These are phyloP conservation scores for Solanum okadae DNA, from an alignment of 257 asterid genomes.

Conservation along the genomic window DNA sequence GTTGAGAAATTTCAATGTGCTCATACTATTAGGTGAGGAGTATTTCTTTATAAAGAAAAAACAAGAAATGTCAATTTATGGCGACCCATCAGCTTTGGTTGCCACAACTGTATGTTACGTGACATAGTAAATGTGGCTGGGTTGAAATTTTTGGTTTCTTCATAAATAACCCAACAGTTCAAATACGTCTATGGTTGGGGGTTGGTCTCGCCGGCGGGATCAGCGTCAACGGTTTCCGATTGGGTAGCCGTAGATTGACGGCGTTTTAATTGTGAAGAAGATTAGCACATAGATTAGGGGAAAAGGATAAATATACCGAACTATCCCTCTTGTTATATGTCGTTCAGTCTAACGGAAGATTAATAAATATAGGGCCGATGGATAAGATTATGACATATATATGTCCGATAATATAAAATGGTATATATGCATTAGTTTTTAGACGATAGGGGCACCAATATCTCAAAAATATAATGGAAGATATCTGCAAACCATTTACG, in stretches of 20 bases:
- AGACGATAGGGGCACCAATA: too few species aligned
- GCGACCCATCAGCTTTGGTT: background rate
- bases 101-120: background rate
- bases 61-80: background rate
- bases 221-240: background rate
- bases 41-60: background rate
- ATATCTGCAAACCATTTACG: too few species aligned
- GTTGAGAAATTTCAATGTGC: conserved; percentile 34
- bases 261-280: background rate
- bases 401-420: too few species aligned
- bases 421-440: too few species aligned
- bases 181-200: background rate
- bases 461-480: too few species aligned
- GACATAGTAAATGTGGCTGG: background rate
- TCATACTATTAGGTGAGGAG: conserved; percentile 37
- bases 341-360: too few species aligned
- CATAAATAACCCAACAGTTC: background rate
- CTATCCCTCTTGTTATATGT: too few species aligned
- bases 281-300: background rate
- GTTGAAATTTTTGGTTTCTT: background rate
- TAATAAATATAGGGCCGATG: too few species aligned
- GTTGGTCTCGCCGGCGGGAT: background rate
- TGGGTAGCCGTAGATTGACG: background rate
- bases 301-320: too few species aligned
- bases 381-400: too few species aligned